phyloP scores from a whole-genome alignment of 164 flowering plant species.

The Dillenia suffruticosa region DNA sequence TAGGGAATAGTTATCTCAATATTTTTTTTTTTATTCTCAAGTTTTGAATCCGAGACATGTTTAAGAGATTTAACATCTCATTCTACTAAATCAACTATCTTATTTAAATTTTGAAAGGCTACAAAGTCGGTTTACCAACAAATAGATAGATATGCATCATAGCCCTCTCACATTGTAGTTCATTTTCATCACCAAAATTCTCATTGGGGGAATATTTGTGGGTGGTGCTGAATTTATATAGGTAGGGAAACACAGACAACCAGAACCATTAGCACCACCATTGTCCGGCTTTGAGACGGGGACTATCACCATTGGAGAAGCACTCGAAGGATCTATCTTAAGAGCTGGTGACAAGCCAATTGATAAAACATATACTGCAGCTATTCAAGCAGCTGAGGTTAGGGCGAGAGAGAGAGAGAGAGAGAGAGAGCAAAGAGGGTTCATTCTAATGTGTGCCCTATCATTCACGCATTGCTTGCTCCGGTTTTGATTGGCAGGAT shows the following conservation, averaged over 20 bases:
- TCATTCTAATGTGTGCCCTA: neutral
- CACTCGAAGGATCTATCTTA: conserved; percentile 61
- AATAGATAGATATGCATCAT: too few relatives aligned
- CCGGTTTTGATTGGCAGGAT: conserved; percentile 23
- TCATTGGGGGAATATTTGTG: neutral
- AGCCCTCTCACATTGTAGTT: neutral
- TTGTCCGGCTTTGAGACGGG: neutral
- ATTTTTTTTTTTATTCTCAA: too few relatives aligned
- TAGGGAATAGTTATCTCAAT: too few relatives aligned
- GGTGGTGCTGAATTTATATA: neutral
- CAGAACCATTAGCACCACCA: too few relatives aligned
- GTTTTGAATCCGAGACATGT: too few relatives aligned
- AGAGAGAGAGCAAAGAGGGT: neutral
- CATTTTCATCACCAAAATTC: too few relatives aligned
- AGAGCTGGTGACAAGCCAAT: conserved; percentile 54
- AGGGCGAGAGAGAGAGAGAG: conserved; percentile 25
- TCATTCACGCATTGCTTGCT: neutral
- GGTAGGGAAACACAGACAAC: neutral
- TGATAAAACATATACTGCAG: conserved; percentile 59
- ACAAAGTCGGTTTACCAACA: too few relatives aligned
- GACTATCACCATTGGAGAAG: conserved; percentile 62
- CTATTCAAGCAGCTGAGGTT: conserved; percentile 64
- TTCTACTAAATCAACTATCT: too few relatives aligned
- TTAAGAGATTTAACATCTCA: too few relatives aligned
- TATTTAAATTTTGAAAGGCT: too few relatives aligned